Conservation (phyloP, 768 basidiomycete genomes). For the Agaricus blazei region DNA sequence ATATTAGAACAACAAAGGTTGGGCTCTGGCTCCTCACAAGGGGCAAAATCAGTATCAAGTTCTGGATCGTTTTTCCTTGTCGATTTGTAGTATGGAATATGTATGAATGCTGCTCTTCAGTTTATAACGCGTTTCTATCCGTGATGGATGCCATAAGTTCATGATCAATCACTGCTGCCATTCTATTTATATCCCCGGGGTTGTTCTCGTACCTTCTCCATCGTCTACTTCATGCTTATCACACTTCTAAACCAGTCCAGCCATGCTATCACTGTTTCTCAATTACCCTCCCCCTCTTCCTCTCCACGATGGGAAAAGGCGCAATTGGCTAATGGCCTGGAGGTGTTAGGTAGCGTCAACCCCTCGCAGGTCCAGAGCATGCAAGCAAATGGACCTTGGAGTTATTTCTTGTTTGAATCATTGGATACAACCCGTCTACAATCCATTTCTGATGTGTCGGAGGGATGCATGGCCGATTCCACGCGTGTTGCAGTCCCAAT, state of each 20-base stretch:
- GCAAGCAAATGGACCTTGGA: neutral
- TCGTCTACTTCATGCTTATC: constrained; percentile 6
- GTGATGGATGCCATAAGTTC: too few relatives aligned
- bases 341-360: neutral
- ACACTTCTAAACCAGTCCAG: constrained; percentile 24
- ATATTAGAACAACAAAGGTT: too few relatives aligned
- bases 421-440: neutral
- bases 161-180: too few relatives aligned
- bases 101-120: too few relatives aligned
- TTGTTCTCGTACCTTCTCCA: neutral
- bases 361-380: constrained; percentile 5
- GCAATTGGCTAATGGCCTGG: neutral
- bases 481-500: constrained; percentile 22
- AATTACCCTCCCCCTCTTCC: neutral
- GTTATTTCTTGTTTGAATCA: neutral
- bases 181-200: neutral
- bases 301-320: neutral
- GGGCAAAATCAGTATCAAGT: too few relatives aligned
- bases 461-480: constrained; percentile 21
- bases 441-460: neutral
- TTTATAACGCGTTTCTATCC: too few relatives aligned
- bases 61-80: too few relatives aligned
- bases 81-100: too few relatives aligned
- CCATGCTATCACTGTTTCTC: constrained; percentile 17
- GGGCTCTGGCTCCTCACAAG: too few relatives aligned